phyloP scores from a whole-genome alignment of 1,139 yeast genomes.

The Yamadazyma siamensis region DNA sequence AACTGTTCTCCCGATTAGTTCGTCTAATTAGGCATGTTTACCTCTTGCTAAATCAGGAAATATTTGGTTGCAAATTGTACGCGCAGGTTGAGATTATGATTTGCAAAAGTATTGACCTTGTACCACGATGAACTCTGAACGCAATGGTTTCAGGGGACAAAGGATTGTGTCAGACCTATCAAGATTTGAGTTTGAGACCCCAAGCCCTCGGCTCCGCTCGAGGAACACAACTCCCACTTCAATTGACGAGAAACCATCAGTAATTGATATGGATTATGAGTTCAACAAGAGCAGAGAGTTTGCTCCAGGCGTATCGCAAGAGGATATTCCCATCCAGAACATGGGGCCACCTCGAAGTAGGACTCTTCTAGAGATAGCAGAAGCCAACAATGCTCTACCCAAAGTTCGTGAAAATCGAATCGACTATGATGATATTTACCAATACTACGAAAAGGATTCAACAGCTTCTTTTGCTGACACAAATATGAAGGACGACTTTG shows the following conservation, averaged over 20 bases:
- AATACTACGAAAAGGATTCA: constrained; percentile 18
- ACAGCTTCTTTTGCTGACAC: constrained; percentile 7
- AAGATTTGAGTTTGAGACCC: constrained; percentile 25
- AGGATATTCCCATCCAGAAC: constrained; percentile 9
- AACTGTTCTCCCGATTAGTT: no score
- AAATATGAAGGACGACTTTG: constrained; percentile 7
- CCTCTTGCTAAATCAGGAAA: constrained; percentile 9
- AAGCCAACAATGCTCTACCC: constrained; percentile 9
- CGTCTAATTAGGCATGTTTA: constrained; percentile 9
- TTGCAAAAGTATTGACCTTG: no score
- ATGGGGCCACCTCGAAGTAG: constrained; percentile 12
- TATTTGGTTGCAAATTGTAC: no score
- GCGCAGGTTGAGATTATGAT: no score
- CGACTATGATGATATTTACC: constrained; percentile 17
- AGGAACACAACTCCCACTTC: constrained; percentile 28
- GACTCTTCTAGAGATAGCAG: constrained; percentile 15
- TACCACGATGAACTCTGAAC: no score
- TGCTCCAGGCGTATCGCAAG: no score
- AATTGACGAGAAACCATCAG: constrained; percentile 10
- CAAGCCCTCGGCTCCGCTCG: constrained; percentile 22
- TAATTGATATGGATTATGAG: constrained; percentile 3
- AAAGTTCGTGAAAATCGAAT: constrained; percentile 9
- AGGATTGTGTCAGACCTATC: constrained; percentile 30
- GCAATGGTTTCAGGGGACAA: background rate
- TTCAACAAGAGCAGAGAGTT: constrained; percentile 1